Percentiles rank a stretch among this genome's conserved stretches.
These are phyloP conservation scores for Diaporthe helianthi DNA, from an alignment of 2,329 filamentous ascomycete genomes.

Conservation along the genomic window DNA sequence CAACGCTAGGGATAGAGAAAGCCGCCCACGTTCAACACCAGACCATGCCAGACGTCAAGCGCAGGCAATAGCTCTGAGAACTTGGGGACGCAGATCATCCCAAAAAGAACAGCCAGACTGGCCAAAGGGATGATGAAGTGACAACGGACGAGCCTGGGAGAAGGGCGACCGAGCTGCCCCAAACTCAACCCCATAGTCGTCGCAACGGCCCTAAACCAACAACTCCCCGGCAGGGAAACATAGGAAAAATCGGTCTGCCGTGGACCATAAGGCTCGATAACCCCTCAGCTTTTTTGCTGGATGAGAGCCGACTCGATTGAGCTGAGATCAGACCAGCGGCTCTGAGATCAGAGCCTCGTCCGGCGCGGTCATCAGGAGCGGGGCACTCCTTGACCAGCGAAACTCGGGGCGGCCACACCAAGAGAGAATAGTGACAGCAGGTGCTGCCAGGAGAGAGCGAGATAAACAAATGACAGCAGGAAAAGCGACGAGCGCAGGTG, in stretches of 20 bases:
- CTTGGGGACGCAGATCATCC: background rate
- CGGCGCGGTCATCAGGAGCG: background rate
- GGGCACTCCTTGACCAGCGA: background rate
- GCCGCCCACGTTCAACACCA: background rate
- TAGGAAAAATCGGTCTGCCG: conserved; percentile 28
- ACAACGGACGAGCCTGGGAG: background rate
- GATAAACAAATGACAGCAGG: background rate
- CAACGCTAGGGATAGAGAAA: background rate
- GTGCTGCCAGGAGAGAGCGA: background rate
- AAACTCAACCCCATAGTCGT: background rate
- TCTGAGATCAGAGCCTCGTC: conserved; percentile 8
- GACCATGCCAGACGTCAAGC: background rate
- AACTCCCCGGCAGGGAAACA: conserved; percentile 17
- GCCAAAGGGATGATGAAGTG: background rate
- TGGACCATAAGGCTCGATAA: conserved; percentile 1
- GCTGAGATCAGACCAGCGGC: background rate
- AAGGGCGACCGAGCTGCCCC: conserved; percentile 2
- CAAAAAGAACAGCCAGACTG: background rate
- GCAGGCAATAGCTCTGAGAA: background rate
- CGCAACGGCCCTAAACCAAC: background rate
- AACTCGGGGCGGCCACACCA: background rate
- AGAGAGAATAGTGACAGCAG: background rate
- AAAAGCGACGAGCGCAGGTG: too few relatives aligned
- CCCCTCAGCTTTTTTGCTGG: background rate
- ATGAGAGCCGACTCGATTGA: background rate